These are phyloP conservation scores for Pelargonium citronellum DNA, from an alignment of 441 rosid species.

Conservation along the genomic window DNA sequence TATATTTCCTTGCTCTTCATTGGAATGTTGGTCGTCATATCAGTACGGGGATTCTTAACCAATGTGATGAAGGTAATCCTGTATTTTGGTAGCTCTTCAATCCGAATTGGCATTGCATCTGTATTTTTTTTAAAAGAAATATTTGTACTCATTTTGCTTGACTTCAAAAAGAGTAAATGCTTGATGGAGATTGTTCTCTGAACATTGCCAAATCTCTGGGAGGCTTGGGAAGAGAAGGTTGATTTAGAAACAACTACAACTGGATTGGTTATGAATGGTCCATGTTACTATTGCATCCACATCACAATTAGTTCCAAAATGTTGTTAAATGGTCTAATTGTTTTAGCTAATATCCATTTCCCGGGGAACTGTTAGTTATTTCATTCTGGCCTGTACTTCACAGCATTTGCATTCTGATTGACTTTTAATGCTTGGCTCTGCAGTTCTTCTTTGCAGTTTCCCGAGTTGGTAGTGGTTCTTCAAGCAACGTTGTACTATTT, in stretches of 20 bases:
- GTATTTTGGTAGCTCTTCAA: conserved; percentile 5
- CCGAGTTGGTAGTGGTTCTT: conserved; percentile 97
- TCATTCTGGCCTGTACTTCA: neutral
- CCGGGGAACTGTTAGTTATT: neutral
- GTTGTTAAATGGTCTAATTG: neutral
- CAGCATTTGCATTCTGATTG: conserved; percentile 8
- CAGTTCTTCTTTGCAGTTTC: conserved; percentile 99
- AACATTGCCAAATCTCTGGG: conserved; percentile 3
- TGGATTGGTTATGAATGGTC: neutral
- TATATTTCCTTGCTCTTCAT: conserved; percentile 89
- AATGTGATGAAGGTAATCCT: conserved; percentile 88
- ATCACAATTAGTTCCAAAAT: neutral
- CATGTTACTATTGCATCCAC: neutral
- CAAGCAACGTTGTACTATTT: conserved; percentile 95
- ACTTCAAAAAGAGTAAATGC: neutral
- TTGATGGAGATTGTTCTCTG: neutral
- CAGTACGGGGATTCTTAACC: conserved; percentile 93
- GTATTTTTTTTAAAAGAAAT: neutral
- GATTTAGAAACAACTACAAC: conserved; percentile 2
- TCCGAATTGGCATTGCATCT: neutral
- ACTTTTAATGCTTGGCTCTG: conserved; percentile 32
- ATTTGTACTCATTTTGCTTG: conserved; percentile 3
- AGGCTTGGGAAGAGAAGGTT: conserved; percentile 3
- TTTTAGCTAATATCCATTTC: neutral
- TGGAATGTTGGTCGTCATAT: conserved; percentile 86